Base-by-base conservation (phyloP, 352 stramenopile species). In the Peronospora destructor region DNA sequence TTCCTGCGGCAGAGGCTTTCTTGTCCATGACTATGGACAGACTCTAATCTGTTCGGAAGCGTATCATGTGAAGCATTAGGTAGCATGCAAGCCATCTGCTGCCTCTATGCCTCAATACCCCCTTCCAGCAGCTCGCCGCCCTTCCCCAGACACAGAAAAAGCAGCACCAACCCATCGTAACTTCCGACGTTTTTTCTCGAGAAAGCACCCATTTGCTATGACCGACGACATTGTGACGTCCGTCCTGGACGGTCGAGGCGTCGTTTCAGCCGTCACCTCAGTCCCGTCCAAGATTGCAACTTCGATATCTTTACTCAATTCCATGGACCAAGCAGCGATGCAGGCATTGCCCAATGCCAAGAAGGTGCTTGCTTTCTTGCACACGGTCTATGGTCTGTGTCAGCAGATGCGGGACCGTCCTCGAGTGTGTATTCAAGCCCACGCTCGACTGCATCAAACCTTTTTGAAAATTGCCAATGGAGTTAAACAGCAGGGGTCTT, bases 361-460 rank as follows among this genome's bases (percentile, higher is more conserved):
- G 4, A 62, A 69, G 26, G 61, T 80, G 21, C 40, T 83, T 13
- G 45, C 62, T 13, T 64, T 60, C 17, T 45, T 83, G 25, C 66
- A 61, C 39, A 44, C 42, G 7, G 56, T 78, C 36, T 72, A 68
- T 48, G 51, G 45, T 14, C 68, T 77, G 10, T 80, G 68, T 30
- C 56, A 77, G 19, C 58, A 71, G 16, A 49, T 71, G 12, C 64
- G 68, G 1, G 71, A 83, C 45, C 68, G 71, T 0, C 68, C 70
- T 47, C 60, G 58, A 25, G 64, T 61, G 17, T 65, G 55, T 52
- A 48, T 83, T 1, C 71, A 83, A 49, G 57, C 71, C 1, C 71
- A 83, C 19, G 60, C 68, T 11, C 52, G 71, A 30, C 53, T 83
- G 19, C 68, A 83, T 25, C 71, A 83, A 37, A 49, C 56, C 0